Base-by-base conservation (phyloP, 129 eudicot species). In the Helichrysum umbraculigerum region DNA sequence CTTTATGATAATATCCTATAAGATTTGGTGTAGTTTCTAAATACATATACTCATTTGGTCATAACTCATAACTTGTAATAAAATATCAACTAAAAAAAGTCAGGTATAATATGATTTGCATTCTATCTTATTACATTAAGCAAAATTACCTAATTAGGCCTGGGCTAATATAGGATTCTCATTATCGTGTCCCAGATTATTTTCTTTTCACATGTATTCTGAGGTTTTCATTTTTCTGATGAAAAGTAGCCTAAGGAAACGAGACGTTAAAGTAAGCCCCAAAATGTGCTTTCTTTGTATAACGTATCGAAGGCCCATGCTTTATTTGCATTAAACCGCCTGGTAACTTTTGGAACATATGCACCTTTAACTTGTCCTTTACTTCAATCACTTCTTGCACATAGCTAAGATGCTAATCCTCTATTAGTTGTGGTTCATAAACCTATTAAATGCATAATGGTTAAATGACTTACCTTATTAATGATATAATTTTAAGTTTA, bases 381-480 rank as follows among this genome's bases (percentile, higher is more conserved):
- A 30, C 32, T 30, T 30, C 54, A 35, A 21, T 20, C 29, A 60
- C 58, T 60, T 21, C 35, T 61, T 30, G 60, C 29, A 17, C 12
- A 19, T 11, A 58, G 9, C 32, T 22, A 58, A 58, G 64, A n/a
- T 58, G 12, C 17, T 20, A 20, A 17, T 20, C 28, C 4, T n/a
- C 7, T n/a, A 20, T 58, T 58, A 58, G 61, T 29, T 42, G 32
- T 62, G 44, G 60, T 74, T 74, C 62, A 28, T 61, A 51, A 74
- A 50, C 75, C 61, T 70, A 15, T 25, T 21, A 41, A 41, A 16
- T 54, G 20, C 19, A 20, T 19, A 72, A 17, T 33, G 34, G 50
- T 20, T 72, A 34, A 57, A 10, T 6, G 21, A 56, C 7, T 42
- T 56, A 16, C 61, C 47, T 52, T 71, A 56, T 6, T 15, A 39